Evolutionary conservation across 495 filamentous ascomycete genomes (phyloP).

Genomic region (Chaetomium tenue): DNA sequence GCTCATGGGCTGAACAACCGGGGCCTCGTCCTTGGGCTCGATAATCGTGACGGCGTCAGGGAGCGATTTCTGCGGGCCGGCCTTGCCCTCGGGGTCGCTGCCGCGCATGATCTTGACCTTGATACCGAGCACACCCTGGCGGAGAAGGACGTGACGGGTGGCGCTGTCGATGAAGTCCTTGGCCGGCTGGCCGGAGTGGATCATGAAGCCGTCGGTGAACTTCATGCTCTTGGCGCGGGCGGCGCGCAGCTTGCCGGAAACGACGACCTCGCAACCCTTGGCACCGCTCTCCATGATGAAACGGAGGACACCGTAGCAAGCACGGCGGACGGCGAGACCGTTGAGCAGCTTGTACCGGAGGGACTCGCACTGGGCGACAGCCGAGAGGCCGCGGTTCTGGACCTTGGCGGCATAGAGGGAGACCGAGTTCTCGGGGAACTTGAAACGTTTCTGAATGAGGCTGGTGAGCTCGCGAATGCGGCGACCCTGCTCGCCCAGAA

Average conservation of each 20-base stretch:
- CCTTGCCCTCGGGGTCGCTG: constrained; percentile 98
- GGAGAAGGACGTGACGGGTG: constrained; percentile 97
- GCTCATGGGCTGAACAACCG: constrained; percentile 86
- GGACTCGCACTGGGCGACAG: constrained; percentile 99
- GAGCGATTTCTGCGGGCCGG: constrained; percentile 91
- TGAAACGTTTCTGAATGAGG: constrained; percentile 99
- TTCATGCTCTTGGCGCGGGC: constrained; percentile 99
- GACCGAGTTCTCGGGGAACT: constrained; percentile 99
- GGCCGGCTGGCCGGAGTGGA: constrained; percentile 99
- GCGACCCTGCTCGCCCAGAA: constrained; percentile 98
- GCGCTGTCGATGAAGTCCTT: constrained; percentile 99
- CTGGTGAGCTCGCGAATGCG: constrained; percentile 99
- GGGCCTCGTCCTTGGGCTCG: constrained; percentile 98
- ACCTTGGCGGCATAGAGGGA: constrained; percentile 99
- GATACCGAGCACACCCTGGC: constrained; percentile 99
- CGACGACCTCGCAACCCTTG: constrained; percentile 99
- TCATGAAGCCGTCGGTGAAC: constrained; percentile 99
- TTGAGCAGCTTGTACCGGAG: constrained; percentile 99
- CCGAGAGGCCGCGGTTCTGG: constrained; percentile 98
- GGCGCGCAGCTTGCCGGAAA: constrained; percentile 96
- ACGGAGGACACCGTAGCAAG: constrained; percentile 98
- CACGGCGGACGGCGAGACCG: constrained; percentile 93
- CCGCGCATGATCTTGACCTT: constrained; percentile 99
- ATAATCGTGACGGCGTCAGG: constrained; percentile 98
- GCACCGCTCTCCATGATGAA: constrained; percentile 99